Evolutionary conservation across 2,329 filamentous ascomycete species (phyloP), one percentile per base, ranked within the genome.

Genomic region (Aspergillus fijiensis): DNA sequence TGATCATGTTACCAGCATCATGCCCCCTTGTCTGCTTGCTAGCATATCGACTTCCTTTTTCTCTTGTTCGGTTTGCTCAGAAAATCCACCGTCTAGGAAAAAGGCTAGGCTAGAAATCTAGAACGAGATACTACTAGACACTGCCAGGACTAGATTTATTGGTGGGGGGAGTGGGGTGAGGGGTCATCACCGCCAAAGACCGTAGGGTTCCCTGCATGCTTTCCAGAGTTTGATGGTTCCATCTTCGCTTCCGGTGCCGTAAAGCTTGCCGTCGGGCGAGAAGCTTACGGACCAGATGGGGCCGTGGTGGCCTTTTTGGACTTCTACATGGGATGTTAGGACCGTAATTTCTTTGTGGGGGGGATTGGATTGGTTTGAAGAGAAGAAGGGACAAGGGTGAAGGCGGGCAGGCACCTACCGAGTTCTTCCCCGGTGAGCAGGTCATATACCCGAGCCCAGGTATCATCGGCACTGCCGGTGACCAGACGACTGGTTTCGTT

Each of bases 211-310:
- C 50, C 80, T 80, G 54, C 85, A 87, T 61, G 86, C 86, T 74
- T 89, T 89, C 87, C 87, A 89, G 67, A 99, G 82, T 79, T 99
- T 99, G 76, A 99, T 96, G 0, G 95, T 99, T 47, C 95, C 95
- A 70, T 99, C 95, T 74, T 99, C 95, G 52, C 93, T 97, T 31
- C 91, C 95, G 1, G 95, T 99, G 1, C 93, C 95, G 73, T 98
- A 99, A 7, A 99, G 81, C 74, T 96, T 97, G 51, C 93, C 93
- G 71, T 99, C 95, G 0, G 95, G 95, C 0, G 93, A 95, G 77
- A 96, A 99, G 59, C 89, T 89, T 61, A 96, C 88, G 5, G 92
- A 96, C 95, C 95, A 99, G 63, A 99, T 95, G 1, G 94, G 94
- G 1, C 95, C 95, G 71, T 99, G 95, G 69, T 99, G 95, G 25